A percentile compares a stretch with the other conserved stretches of the same genome.
Evolutionary conservation across 129 eudicot species (phyloP).

Genomic region (Oenanthe sinensis): DNA sequence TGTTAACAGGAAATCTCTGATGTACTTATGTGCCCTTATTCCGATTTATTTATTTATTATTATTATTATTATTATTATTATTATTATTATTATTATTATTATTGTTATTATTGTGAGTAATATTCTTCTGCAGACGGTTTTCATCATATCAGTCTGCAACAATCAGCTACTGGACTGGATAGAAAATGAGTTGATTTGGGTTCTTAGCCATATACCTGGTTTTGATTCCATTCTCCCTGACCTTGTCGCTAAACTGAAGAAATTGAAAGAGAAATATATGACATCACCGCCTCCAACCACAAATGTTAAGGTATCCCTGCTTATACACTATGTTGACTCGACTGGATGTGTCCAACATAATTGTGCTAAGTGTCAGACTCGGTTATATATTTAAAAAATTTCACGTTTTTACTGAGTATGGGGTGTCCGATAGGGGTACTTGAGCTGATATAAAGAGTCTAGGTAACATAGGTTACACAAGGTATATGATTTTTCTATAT

Average conservation of each 20-base stretch:
- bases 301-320: conserved; percentile 45
- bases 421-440: too few relatives aligned
- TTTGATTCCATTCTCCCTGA: conserved; percentile 54
- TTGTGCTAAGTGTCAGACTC: not conserved
- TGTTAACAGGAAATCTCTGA: not conserved
- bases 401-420: too few relatives aligned
- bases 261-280: conserved; percentile 78
- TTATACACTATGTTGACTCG: not conserved
- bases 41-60: not conserved
- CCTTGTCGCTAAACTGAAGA: conserved; percentile 60
- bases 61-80: not conserved
- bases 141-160: conserved; percentile 85
- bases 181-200: conserved; percentile 79
- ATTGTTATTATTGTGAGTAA: not conserved
- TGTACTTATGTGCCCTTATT: not conserved
- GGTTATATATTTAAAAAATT: not conserved
- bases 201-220: conserved; percentile 76
- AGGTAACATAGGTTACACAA: not conserved
- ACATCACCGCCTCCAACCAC: conserved; percentile 54
- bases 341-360: not conserved
- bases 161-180: conserved; percentile 92
- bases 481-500: not conserved
- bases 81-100: not conserved
- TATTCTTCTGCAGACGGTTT: conserved; percentile 50
- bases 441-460: too few relatives aligned